phyloP scores from a whole-genome alignment of 345 rosid genomes.

The Geranium brycei region DNA sequence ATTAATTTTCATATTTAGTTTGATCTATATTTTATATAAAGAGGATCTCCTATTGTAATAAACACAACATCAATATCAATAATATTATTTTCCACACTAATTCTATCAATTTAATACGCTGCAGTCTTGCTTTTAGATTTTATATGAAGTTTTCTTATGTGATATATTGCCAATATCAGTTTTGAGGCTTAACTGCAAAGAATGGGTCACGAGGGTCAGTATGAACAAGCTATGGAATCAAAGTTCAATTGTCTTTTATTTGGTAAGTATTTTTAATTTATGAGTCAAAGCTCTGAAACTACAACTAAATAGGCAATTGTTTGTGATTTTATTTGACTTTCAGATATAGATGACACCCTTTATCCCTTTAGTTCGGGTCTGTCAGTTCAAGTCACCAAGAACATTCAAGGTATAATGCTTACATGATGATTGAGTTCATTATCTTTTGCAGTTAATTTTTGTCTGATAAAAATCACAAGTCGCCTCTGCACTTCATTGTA shows the following conservation, averaged over 20 bases:
- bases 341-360: conserved; percentile 80
- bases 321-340: conserved; percentile 5
- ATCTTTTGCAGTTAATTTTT: background rate
- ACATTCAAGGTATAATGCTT: conserved; percentile 50
- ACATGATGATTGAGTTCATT: background rate
- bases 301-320: background rate
- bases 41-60: no score
- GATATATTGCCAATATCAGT: background rate
- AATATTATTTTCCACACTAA: no score
- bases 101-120: no score
- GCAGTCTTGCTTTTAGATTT: no score
- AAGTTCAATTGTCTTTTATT: conserved; percentile 29
- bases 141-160: background rate
- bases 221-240: background rate
- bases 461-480: conserved; percentile 5
- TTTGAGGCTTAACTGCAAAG: background rate
- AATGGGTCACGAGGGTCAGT: background rate
- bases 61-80: no score
- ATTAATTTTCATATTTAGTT: no score
- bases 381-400: conserved; percentile 36
- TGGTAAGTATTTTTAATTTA: conserved; percentile 20
- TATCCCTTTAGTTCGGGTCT: conserved; percentile 70
- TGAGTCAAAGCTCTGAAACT: background rate
- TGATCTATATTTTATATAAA: no score
- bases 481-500: conserved; percentile 8